Evolutionary conservation across 2,329 filamentous ascomycete genomes (phyloP), one percentile per base, ranked within the genome.

Genomic region (Chalaropsis ovoidea): DNA sequence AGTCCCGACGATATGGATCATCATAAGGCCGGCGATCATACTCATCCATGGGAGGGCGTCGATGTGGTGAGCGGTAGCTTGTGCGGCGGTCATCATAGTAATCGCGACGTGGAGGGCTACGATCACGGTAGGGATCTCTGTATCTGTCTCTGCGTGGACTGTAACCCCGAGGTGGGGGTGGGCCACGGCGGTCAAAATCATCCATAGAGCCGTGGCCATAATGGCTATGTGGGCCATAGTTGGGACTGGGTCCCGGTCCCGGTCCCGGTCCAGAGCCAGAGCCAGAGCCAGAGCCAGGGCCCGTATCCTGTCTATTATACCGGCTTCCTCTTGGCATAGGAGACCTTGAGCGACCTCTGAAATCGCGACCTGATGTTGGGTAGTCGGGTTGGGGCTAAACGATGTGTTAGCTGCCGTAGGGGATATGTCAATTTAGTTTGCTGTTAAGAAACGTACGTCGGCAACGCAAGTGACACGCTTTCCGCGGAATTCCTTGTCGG

Each of bases 401-500:
- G 11, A 11, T 5, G 11, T 15, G 65, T 69, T 62, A 68, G 49
- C 11, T 13, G 27, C 10, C 35, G 49, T 11, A 24, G 31, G 6
- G 31, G 31, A 3, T 6, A 31, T 31, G 31, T 39, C 8, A 61
- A 41, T 8, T 42, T 17, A 24, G 10, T 17, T 19, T 52, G 47
- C 8, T 10, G 5, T 17, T n/a, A 31, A 31, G 24, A 43, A 22
- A 76, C 86, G 75, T 82, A 97, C 93, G 79, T 96, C 92, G 72
- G 90, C 86, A 72, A 89, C 80, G 77, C 94, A 99, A 70, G 83
- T 86, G 70, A 99, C 93, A 70, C 85, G 83, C 70, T 86, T 85
- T 71, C 90, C 91, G 80, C 96, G 96, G 77, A 97, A 97, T 73
- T 96, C 91, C 74, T 86, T 87, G 70, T 86, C 86, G 75, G 97